phyloP scores from a whole-genome alignment of 2,329 filamentous ascomycete species.

The Exophiala calicioides region DNA sequence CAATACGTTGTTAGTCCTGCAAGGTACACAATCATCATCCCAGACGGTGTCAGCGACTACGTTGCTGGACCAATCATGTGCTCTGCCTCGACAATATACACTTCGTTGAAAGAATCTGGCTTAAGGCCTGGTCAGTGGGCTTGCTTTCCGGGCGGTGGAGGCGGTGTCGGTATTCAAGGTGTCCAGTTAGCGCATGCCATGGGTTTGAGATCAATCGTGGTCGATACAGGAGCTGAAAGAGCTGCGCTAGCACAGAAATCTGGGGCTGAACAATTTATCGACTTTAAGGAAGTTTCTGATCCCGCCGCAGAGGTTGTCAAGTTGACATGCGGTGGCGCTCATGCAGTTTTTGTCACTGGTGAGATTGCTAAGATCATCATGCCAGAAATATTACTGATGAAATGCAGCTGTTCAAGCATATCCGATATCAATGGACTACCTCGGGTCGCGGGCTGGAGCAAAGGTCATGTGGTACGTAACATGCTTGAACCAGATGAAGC shows the following conservation, averaged over 20 bases:
- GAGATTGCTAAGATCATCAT: not conserved
- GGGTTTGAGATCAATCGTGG: conserved; percentile 58
- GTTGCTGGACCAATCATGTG: conserved; percentile 63
- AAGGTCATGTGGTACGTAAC: conserved; percentile 51
- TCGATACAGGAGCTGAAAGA: conserved; percentile 55
- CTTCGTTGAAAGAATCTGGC: conserved; percentile 54
- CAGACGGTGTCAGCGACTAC: conserved; percentile 53
- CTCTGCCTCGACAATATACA: conserved; percentile 59
- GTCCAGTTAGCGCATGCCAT: conserved; percentile 57
- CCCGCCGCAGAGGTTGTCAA: conserved; percentile 46
- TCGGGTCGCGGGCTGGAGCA: conserved; percentile 51
- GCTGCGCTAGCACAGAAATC: conserved; percentile 48
- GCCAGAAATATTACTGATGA: not conserved
- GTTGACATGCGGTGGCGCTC: conserved; percentile 49
- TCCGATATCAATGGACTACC: conserved; percentile 44
- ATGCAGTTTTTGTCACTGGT: conserved; percentile 47
- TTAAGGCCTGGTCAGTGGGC: conserved; percentile 57
- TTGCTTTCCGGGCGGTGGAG: conserved; percentile 57
- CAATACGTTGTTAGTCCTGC: conserved; percentile 61
- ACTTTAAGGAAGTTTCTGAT: conserved; percentile 51
- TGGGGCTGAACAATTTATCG: conserved; percentile 59
- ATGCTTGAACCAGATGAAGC: too few relatives aligned
- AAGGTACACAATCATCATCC: conserved; percentile 46
- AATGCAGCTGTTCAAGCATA: conserved; percentile 39
- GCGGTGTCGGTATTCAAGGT: conserved; percentile 61